phyloP scores from a whole-genome alignment of 306 rosid genomes.

The cucumber (Cucumis sativus) region Cucumber_9930_V3 NC_026656.2:5327001-5327500 shows the following conservation, averaged over 20 bases:
- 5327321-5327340: not conserved
- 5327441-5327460: too few relatives aligned
- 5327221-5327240: not conserved
- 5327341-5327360: not conserved
- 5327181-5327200: not conserved
- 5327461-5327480: too few relatives aligned
- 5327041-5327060: slow-evolving; percentile 23
- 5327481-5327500: too few relatives aligned
- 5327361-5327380: not conserved
- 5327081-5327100: slow-evolving; percentile 16
- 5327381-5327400: not conserved
- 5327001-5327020: not conserved
- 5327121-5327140: not conserved
- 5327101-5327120: not conserved
- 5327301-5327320: not conserved
- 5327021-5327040: slow-evolving; percentile 9
- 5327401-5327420: not conserved
- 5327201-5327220: slow-evolving; percentile 3
- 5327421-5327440: too few relatives aligned
- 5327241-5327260: slow-evolving; percentile 4
- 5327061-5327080: slow-evolving; percentile 22
- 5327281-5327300: not conserved
- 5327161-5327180: not conserved
- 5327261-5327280: not conserved
- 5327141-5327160: not conserved